These are phyloP conservation scores for Sechiopsis laciniata DNA, from an alignment of 306 rosid species.

Conservation along the genomic window DNA sequence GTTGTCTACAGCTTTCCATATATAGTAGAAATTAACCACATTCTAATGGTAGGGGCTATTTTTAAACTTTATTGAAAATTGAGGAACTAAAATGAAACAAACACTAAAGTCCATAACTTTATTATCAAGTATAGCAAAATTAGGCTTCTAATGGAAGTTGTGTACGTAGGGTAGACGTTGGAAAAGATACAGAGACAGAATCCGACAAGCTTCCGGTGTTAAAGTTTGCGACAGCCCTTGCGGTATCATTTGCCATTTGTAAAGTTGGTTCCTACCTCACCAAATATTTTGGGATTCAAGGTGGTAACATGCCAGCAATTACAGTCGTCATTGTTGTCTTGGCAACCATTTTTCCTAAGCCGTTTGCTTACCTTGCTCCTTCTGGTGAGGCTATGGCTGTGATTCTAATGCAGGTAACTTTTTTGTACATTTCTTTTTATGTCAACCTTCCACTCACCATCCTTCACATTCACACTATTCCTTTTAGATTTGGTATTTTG, in stretches of 20 bases:
- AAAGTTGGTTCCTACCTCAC: constrained; percentile 36
- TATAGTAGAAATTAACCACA: too few relatives aligned
- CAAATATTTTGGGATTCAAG: constrained; percentile 38
- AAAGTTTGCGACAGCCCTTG: background rate
- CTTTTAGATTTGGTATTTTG: background rate
- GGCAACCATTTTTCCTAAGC: background rate
- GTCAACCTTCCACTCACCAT: background rate
- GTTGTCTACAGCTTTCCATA: too few relatives aligned
- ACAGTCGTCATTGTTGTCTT: constrained; percentile 40
- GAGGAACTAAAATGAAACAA: too few relatives aligned
- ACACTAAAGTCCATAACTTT: too few relatives aligned
- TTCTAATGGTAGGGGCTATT: too few relatives aligned
- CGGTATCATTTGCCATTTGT: constrained; percentile 41
- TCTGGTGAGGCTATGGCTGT: constrained; percentile 48
- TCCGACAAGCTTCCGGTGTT: too few relatives aligned
- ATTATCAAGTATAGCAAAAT: too few relatives aligned
- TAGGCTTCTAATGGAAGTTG: too few relatives aligned
- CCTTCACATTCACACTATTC: too few relatives aligned
- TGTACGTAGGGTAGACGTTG: too few relatives aligned
- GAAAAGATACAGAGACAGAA: too few relatives aligned
- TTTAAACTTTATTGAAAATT: too few relatives aligned
- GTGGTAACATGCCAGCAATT: constrained; percentile 43
- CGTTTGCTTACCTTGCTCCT: constrained; percentile 29
- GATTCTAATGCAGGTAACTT: constrained; percentile 39
- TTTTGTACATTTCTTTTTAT: background rate